phyloP scores from a whole-genome alignment of 148 eudicot genomes.

The Chenopodium berlandieri region DNA sequence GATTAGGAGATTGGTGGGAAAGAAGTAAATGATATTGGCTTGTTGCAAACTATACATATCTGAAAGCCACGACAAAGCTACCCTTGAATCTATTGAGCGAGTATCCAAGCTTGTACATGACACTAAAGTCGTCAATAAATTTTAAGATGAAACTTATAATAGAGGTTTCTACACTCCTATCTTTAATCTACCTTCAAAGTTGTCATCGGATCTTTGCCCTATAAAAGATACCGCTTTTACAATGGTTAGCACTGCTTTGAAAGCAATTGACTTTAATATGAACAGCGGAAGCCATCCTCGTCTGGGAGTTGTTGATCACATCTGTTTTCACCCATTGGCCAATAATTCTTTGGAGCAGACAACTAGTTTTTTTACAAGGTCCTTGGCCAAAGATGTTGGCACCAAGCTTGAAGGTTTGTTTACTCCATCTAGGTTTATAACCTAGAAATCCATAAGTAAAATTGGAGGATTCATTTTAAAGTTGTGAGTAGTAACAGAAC shows the following conservation, averaged over 20 bases:
- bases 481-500: neutral
- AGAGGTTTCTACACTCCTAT: constrained; percentile 91
- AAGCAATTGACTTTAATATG: constrained; percentile 50
- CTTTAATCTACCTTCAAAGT: constrained; percentile 40
- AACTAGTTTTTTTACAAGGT: constrained; percentile 50
- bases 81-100: constrained; percentile 67
- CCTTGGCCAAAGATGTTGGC: constrained; percentile 75
- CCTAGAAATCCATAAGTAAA: neutral
- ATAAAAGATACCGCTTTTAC: constrained; percentile 56
- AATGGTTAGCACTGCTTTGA: constrained; percentile 79
- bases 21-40: constrained; percentile 54
- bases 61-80: constrained; percentile 76
- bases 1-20: constrained; percentile 26
- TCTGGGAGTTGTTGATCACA: constrained; percentile 89
- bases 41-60: constrained; percentile 93
- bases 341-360: constrained; percentile 47
- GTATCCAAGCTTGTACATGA: constrained; percentile 63
- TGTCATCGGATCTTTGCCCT: constrained; percentile 29
- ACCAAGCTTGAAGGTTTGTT: constrained; percentile 58
- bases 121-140: constrained; percentile 64
- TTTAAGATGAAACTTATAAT: constrained; percentile 83
- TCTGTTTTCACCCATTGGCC: constrained; percentile 77
- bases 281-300: constrained; percentile 83
- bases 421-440: neutral
- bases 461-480: constrained; percentile 4